Base-by-base conservation (phyloP, 108 stramenopile genomes). In the Epithemia pelagica region DNA sequence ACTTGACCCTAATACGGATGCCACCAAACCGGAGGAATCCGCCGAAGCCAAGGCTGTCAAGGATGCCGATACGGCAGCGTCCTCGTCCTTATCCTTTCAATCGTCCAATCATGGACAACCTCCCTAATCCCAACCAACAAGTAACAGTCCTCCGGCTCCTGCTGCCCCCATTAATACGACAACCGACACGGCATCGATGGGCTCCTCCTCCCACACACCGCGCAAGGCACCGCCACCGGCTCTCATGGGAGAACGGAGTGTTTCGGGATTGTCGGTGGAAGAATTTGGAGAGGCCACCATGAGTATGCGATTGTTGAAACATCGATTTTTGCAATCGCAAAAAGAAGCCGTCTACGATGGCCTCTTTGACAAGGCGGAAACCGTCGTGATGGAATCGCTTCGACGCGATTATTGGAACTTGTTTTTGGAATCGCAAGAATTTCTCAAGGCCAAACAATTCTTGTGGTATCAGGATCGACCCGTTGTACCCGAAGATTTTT, bases 401-500 rank as follows among this genome's bases (percentile, higher is more conserved):
- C 73, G 73, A 2, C 68, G 70, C 30, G 74, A 89, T 65, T 69
- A 87, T 61, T 86, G 84, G 84, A 37, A 69, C 22, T 72, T 65
- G 24, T 92, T 92, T 75, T 53, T 73, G 55, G 68, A 66, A 22
- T 88, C 86, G 15, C 73, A 73, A 62, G 27, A 84, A 0, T 84
- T 75, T 61, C 64, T 58, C 8, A 85, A 81, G 62, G 57, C 88
- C 26, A 62, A 71, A 52, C 83, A 89, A 61, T 92, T 87, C 66
- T 62, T 89, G 26, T 92, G 88, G 86, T 80, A 83, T 66, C 82
- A 75, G 65, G 88, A 89, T 70, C 70, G 77, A 37, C 76, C 63
- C 37, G 84, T 92, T 24, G 83, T 81, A 2, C 90, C 92, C 52
- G 93, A 91, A 58, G 94, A 95, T 66, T 96, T 96, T 69, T 92